Evolutionary conservation across 805 yeast species (phyloP).

Genomic region (Wickerhamiella azymoides): DNA sequence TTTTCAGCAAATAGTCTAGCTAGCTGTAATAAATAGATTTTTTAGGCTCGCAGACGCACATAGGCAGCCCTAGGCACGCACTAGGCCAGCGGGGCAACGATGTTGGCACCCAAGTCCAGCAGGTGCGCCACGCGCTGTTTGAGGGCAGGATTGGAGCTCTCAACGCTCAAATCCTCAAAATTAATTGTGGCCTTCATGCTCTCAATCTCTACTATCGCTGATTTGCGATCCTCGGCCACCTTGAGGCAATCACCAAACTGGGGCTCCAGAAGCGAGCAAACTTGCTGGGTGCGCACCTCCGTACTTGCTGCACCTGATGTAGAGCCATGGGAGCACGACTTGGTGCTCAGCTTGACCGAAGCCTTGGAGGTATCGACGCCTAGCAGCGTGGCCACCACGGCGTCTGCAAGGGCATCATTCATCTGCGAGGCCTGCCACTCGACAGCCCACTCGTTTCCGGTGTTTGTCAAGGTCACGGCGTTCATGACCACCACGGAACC

Average conservation of each 20-base stretch:
- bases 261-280: conserved; percentile 51
- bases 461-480: conserved; percentile 38
- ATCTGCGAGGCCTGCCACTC: conserved; percentile 86
- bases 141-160: conserved; percentile 60
- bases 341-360: conserved; percentile 74
- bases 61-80: no score
- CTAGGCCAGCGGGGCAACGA: conserved; percentile 60
- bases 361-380: conserved; percentile 93
- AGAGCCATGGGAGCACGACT: conserved; percentile 36
- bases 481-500: conserved; percentile 39
- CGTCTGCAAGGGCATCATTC: conserved; percentile 89
- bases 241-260: conserved; percentile 76
- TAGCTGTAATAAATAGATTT: not conserved
- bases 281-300: conserved; percentile 35
- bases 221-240: conserved; percentile 27
- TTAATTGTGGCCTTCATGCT: conserved; percentile 57
- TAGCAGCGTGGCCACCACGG: conserved; percentile 76
- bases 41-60: no score
- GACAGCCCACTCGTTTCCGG: conserved; percentile 41
- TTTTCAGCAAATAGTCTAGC: no score
- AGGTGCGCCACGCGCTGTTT: conserved; percentile 74
- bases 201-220: conserved; percentile 55
- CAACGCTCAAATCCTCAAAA: conserved; percentile 50
- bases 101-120: conserved; percentile 56
- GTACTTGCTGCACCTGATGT: conserved; percentile 13